Evolutionary conservation across 208 protist genomes (phyloP), one percentile per base, ranked within the genome.

Genomic region (Trypanosoma conorhini): DNA sequence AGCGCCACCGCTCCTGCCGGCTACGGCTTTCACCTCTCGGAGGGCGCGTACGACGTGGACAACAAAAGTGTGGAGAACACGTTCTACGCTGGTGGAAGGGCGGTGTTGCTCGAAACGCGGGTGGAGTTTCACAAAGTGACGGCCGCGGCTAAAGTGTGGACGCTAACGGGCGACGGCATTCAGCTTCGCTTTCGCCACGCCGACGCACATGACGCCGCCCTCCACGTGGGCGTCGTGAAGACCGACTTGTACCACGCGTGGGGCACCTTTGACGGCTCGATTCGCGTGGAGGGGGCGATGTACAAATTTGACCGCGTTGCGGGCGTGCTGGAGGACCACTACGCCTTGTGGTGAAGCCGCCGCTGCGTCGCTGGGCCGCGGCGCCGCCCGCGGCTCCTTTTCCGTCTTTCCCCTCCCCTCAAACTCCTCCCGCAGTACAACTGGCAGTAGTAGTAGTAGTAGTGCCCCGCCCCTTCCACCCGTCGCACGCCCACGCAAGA

Each of bases 321-420:
- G 21, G 80, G 80, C 30, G 80, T 82, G 0, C 69, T 85, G 67
- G 80, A 85, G 55, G 72, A 80, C 22, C 80, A 85, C 58, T 70
- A 71, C 55, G 76, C 76, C 15, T 31, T 81, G 8, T 85, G 80
- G 80, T 85, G 42, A 73, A 9, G 9, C 33, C n/a, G 40, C 22
- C 57, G 38, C 56, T 21, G 19, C n/a, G 19, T 52, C 13, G 3
- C 48, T 52, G 3, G 9, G 48, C 21, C 4, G 9, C 21, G 9
- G 13, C n/a, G 48, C 21, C 8, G 8, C 38, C 38, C 38, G 5
- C 38, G 5, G 8, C 38, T 42, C 12, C 38, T 42, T 42, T 42
- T 42, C 38, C 38, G 8, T 42, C 38, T 42, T 52, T 52, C 48
- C 48, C 13, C 48, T 5, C n/a, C n/a, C 21, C 48, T 52, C 13